Evolutionary conservation across 805 yeast species (phyloP).

Genomic region (Huiozyma sinensis): DNA sequence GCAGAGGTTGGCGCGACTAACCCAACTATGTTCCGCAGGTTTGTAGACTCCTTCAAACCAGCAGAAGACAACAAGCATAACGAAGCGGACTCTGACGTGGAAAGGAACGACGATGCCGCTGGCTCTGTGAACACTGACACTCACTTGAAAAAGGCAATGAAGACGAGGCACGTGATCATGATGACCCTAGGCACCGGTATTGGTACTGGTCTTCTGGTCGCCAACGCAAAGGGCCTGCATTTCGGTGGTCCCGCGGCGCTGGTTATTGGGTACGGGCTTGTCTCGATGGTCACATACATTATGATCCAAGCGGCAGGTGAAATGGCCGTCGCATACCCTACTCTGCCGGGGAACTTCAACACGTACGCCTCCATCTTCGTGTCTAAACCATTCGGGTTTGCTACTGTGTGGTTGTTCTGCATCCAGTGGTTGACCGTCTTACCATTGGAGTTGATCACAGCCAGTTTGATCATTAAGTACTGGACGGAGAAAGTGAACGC

Average conservation of each 20-base stretch:
- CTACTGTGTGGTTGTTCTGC: constrained; percentile 62
- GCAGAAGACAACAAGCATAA: constrained; percentile 5
- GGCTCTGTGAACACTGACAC: constrained; percentile 6
- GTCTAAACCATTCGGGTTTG: constrained; percentile 61
- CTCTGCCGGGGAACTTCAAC: constrained; percentile 33
- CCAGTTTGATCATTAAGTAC: constrained; percentile 41
- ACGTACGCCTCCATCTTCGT: constrained; percentile 34
- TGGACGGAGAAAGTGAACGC: constrained; percentile 39
- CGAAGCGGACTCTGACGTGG: constrained; percentile 4
- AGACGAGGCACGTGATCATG: constrained; percentile 47
- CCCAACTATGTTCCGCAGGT: constrained; percentile 1
- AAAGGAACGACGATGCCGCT: constrained; percentile 4
- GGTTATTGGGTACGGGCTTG: constrained; percentile 44
- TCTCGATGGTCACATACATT: constrained; percentile 46
- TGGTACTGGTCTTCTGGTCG: constrained; percentile 61
- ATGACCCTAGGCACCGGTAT: constrained; percentile 78
- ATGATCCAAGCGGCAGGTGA: constrained; percentile 44
- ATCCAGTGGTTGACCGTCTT: constrained; percentile 53
- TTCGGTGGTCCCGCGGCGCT: constrained; percentile 37
- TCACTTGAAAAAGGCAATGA: constrained; percentile 12
- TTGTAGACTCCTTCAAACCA: constrained; percentile 19
- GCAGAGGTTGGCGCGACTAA: background rate
- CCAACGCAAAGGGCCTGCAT: constrained; percentile 37
- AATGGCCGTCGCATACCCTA: constrained; percentile 33
- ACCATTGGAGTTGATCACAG: constrained; percentile 56